Base-by-base conservation (phyloP, 768 basidiomycete species). In the Pleurotus citrinopileatus region DNA sequence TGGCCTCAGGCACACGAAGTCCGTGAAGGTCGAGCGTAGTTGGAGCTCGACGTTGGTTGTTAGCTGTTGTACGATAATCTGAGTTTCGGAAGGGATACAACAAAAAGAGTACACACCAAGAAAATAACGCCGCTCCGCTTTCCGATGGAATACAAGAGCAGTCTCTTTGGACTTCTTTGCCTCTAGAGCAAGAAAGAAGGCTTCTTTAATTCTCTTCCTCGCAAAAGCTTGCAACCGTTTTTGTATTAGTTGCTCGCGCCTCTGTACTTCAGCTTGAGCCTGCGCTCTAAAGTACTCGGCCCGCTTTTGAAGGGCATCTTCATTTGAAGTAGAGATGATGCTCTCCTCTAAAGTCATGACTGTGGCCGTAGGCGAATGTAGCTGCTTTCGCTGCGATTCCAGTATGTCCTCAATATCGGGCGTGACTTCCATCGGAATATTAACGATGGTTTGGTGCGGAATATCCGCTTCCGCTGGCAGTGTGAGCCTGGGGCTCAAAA, bases 11-110 rank as follows among this genome's bases (percentile, higher is more conserved):
- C 0, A 75, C 70, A 22, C 76, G 72, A 26, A 81, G 66, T 9
- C 78, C 77, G 59, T 82, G 79, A 6, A 82, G 73, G 56, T 82
- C 80, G 34, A 82, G 70, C 15, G 68, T 71, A 25, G 65, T 56
- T 1, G 68, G 63, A 22, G 63, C 67, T 26, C 62, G 65, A 15
- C 67, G 53, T 36, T 65, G 61, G 58, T 80, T 79, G 29, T 68
- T 68, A 36, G 77, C 77, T 77, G 56, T 34, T 37, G 42, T 47
- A 23, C 2, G 53, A 28, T 38, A 36, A 19, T 58, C 12, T 59
- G 22, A 57, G 44, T 53, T 44, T 17, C 4, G 22, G 34, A 37
- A 52, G 26, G 48, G 47, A 48, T 4, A 54, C 17, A 46, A 22
- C 10, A 26, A 45, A n/a, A 26, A 28, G 50, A 6, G 58, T 32